Base-by-base conservation (phyloP, 768 basidiomycete genomes). In the Gyrodon lividus region DNA sequence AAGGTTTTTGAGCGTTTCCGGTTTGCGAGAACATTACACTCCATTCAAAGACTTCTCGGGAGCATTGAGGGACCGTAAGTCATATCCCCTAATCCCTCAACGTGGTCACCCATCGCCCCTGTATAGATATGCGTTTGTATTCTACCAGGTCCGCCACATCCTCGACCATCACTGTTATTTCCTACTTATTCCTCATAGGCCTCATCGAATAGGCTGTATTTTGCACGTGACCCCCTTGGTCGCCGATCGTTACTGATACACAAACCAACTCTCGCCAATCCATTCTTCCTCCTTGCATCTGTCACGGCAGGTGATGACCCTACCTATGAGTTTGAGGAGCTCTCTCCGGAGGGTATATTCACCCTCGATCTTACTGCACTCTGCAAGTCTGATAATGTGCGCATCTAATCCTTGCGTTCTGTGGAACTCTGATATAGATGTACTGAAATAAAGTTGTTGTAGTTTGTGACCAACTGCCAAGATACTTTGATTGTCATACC, bases 211-310 rank as follows among this genome's bases (percentile, higher is more conserved):
- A 75, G 67, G 28, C 59, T 96, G 8, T 89, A 81, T 69, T 92
- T 87, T 61, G 87, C 78, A 14, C 77, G 91, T 47, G 92, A 96
- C 67, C 90, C 91, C 3, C 78, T 94, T 2, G 92, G 92, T 6
- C 79, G 92, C 33, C 79, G 93, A 42, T 94, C 92, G n/a, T 75
- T 96, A 6, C 72, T 96, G 6, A 72, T 90, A 28, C 87, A 87
- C 51, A 73, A 68, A 51, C 86, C 87, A 24, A 77, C 76, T 13
- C 34, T 55, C 1, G 44, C 48, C 16, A 69, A 69, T 5, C 83
- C 86, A 0, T 77, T 77, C 53, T 72, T 92, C 38, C 62, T 89
- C 28, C 69, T 93, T 23, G 66, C 83, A 7, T 92, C 90, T 1
- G 83, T 83, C 4, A 85, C 87, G 5, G 65, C 72, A 19, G 86